Evolutionary conservation across 768 basidiomycete genomes (phyloP).

Genomic region (Phlebiopsis gigantea): DNA sequence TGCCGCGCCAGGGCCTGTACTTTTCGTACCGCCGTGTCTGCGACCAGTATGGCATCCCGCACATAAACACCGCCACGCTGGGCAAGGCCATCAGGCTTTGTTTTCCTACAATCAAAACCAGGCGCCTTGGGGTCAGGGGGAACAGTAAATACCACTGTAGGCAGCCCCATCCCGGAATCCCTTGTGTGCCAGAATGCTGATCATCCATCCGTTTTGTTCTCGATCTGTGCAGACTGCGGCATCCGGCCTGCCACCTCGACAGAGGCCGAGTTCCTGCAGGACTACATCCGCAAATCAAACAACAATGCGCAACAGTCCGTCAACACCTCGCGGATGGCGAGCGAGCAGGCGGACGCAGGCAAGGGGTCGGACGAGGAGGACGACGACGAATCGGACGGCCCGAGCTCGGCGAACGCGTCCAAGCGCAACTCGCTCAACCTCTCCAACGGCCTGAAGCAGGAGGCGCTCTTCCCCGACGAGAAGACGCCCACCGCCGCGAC

Average conservation of each 20-base stretch:
- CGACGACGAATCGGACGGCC: constrained; percentile 79
- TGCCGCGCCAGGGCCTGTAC: constrained; percentile 90
- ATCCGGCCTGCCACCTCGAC: constrained; percentile 88
- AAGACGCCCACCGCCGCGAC: constrained; percentile 84
- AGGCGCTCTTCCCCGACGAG: constrained; percentile 53
- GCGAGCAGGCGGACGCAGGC: constrained; percentile 59
- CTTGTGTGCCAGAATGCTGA: constrained; percentile 15
- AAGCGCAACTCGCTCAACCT: constrained; percentile 73
- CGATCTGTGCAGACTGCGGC: constrained; percentile 65
- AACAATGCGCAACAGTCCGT: constrained; percentile 73
- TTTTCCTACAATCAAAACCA: constrained; percentile 93
- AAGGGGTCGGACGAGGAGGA: constrained; percentile 74
- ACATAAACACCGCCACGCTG: constrained; percentile 93
- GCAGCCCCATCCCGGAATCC: constrained; percentile 32
- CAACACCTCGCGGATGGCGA: constrained; percentile 67
- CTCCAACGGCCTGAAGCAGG: constrained; percentile 56
- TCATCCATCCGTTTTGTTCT: constrained; percentile 5
- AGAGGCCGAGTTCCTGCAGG: constrained; percentile 89
- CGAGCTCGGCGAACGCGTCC: constrained; percentile 53
- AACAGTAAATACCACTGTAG: constrained; percentile 96
- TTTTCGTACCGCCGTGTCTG: constrained; percentile 89
- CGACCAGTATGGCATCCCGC: constrained; percentile 88
- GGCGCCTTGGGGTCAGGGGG: constrained; percentile 86
- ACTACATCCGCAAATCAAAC: constrained; percentile 88
- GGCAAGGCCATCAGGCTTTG: constrained; percentile 92